These are phyloP conservation scores for Erythrophleum ivorense DNA, from an alignment of 331 rosid genomes.

Conservation along the genomic window DNA sequence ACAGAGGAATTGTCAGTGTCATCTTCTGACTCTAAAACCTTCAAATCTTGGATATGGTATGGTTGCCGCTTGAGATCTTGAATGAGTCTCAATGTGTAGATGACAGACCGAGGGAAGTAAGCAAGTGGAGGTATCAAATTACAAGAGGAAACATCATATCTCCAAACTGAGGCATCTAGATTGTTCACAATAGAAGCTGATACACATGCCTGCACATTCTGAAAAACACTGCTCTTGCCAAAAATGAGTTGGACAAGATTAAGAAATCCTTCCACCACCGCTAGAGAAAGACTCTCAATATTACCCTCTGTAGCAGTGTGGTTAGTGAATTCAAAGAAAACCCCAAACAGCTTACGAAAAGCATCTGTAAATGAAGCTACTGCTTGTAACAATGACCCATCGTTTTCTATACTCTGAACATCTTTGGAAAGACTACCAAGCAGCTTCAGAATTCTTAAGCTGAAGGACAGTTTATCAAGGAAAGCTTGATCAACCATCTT, in stretches of 20 bases:
- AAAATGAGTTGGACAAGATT: conserved; percentile 66
- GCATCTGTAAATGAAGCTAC: conserved; percentile 71
- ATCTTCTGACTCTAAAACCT: conserved; percentile 53
- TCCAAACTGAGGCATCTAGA: conserved; percentile 87
- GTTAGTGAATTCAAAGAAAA: conserved; percentile 69
- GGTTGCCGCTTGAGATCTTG: conserved; percentile 67
- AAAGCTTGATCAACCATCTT: conserved; percentile 56
- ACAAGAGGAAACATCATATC: conserved; percentile 58
- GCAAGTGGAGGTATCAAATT: conserved; percentile 73
- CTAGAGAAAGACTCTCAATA: conserved; percentile 65
- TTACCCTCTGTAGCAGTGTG: conserved; percentile 66
- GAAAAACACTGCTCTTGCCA: conserved; percentile 64
- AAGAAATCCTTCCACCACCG: conserved; percentile 78
- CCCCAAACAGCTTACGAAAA: conserved; percentile 68
- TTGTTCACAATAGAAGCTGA: too few species aligned
- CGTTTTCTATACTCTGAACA: conserved; percentile 76
- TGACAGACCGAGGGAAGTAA: conserved; percentile 71
- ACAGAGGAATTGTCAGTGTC: conserved; percentile 51
- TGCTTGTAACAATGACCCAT: conserved; percentile 62
- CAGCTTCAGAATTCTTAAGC: conserved; percentile 70
- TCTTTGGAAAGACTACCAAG: conserved; percentile 70
- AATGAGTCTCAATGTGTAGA: conserved; percentile 61
- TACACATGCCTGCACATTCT: conserved; percentile 79
- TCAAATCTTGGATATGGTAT: conserved; percentile 56
- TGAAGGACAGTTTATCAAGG: conserved; percentile 63